Conservation (phyloP, 2,329 filamentous ascomycete species). For the Curvularia lunata region DNA sequence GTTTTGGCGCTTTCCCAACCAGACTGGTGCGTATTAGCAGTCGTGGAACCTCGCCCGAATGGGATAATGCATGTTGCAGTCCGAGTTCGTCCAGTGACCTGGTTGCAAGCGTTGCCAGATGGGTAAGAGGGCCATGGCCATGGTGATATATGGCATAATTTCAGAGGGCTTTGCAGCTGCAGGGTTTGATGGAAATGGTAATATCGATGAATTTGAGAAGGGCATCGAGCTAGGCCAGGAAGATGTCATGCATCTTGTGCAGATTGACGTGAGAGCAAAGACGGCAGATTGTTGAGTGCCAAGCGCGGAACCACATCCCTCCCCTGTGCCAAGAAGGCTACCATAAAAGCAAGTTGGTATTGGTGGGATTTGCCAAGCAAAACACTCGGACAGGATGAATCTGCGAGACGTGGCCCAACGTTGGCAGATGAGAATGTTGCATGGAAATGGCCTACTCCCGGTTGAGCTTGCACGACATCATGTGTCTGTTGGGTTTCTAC, state of each 20-base stretch:
- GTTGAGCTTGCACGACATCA: not conserved
- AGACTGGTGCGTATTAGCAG: constrained; percentile 1
- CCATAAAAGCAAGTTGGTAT: constrained; percentile 13
- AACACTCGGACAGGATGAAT: constrained; percentile 1
- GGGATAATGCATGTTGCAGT: not conserved
- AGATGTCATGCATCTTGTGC: constrained; percentile 6
- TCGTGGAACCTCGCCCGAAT: too few species aligned
- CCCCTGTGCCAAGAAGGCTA: constrained; percentile 25
- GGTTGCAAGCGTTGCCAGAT: not conserved
- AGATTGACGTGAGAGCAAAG: constrained; percentile 10
- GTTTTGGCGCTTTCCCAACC: not conserved
- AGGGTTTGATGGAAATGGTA: not conserved
- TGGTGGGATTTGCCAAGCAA: constrained; percentile 23
- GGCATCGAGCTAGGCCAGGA: not conserved
- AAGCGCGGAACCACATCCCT: constrained; percentile 33
- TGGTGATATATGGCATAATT: not conserved
- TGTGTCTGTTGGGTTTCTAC: not conserved
- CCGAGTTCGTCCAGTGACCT: not conserved
- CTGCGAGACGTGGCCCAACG: constrained; percentile 6
- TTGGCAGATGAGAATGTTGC: not conserved
- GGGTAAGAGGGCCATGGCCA: not conserved
- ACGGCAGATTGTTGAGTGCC: constrained; percentile 19
- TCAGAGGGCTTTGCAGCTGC: not conserved
- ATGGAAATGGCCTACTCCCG: not conserved
- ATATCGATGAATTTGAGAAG: not conserved